Evolutionary conservation across 2,329 filamentous ascomycete genomes (phyloP), one percentile per base, ranked within the genome.

Genomic region (Ophiostoma tasmaniense): DNA sequence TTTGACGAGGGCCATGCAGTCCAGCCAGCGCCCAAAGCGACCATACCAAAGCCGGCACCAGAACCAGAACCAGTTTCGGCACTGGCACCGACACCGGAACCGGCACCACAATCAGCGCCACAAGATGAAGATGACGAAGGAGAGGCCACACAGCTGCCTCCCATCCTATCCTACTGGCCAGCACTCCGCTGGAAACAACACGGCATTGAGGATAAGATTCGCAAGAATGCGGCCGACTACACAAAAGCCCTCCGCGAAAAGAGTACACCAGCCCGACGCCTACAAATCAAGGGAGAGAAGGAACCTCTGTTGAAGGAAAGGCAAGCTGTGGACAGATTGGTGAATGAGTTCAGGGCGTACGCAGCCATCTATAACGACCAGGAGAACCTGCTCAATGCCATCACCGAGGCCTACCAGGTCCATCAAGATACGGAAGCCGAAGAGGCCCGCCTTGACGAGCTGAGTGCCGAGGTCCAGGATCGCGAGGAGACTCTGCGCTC

Each of bases 371-470:
- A 77, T 55, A 75, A 76, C 20, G 80, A 82, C 71, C 80, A 80
- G 62, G 81, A 86, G 70, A 74, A 77, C 6, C 75, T 87, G 28
- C 78, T 83, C 0, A 75, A 80, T 64, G 77, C 80, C 66, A 81
- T 87, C 66, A 79, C 80, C 2, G 77, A 83, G 69, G 82, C 82
- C 0, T 87, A 86, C 71, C 80, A 79, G 17, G 79, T 84, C 11
- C 81, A 81, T 30, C 74, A 82, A 17, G 81, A 86, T 65, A 86
- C 82, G 0, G 80, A 83, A 2, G 81, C 82, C 11, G 82, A 85
- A 28, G 84, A 87, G 73, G 74, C 75, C 42, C 79, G 78, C 55
- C 76, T 87, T 10, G 83, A 86, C 70, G 78, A 81, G 45, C 74
- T 87, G 50, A 80, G 80, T 13, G 78, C 79, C 66, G 74, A 80